Conservation (phyloP, 202 grass and related monocot genomes). For the Carex arenaria region DNA sequence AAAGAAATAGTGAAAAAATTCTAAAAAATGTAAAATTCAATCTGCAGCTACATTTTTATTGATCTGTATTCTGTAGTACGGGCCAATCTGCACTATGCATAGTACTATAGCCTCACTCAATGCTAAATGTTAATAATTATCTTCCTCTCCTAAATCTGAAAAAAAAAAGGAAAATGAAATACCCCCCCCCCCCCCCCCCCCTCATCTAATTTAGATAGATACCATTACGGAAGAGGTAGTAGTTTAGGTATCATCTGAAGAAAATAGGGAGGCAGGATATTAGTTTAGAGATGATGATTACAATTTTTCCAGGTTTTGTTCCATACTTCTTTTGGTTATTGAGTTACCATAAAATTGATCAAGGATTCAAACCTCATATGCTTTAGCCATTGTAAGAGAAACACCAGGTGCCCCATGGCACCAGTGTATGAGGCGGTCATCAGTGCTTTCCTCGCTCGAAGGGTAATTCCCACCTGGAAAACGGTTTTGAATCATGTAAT, state of each 20-base stretch:
- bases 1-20: no score
- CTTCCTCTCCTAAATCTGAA: background rate
- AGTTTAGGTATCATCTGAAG: background rate
- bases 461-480: conserved; percentile 77
- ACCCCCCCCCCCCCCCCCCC: no score
- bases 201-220: background rate
- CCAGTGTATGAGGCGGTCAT: conserved; percentile 74
- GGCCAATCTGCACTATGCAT: no score
- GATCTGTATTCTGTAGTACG: no score
- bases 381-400: conserved; percentile 66
- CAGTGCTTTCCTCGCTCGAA: conserved; percentile 51
- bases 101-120: no score
- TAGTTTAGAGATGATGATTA: background rate
- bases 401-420: conserved; percentile 92
- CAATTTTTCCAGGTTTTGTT: background rate
- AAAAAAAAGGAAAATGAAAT: background rate
- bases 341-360: background rate
- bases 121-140: background rate
- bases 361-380: conserved; percentile 46
- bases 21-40: no score
- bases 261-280: background rate
- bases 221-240: background rate
- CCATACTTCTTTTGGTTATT: background rate
- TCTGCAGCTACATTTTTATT: no score
- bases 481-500: conserved; percentile 67